phyloP scores from a whole-genome alignment of 192 early-diverging fungal species.

The Umbelopsis sp. region DNA sequence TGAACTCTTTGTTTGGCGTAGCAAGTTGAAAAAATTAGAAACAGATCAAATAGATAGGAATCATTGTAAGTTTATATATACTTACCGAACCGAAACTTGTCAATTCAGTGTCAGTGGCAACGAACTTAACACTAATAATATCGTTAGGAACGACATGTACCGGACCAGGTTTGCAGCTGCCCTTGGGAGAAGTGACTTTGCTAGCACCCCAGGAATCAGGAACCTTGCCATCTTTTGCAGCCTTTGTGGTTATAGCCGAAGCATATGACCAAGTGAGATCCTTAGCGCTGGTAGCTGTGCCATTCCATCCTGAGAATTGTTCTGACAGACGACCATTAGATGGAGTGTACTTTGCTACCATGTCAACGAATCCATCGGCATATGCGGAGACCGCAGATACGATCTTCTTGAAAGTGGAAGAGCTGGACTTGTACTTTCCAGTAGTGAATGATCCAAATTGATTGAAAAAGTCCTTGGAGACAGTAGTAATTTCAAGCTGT shows the following conservation, averaged over 20 bases:
- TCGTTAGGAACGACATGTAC: background rate
- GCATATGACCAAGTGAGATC: constrained; percentile 16
- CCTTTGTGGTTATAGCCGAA: background rate
- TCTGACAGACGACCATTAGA: background rate
- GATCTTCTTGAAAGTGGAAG: constrained; percentile 4
- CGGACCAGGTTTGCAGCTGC: background rate
- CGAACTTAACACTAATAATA: constrained; percentile 3
- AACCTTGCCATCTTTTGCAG: background rate
- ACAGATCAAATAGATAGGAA: background rate
- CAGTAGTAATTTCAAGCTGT: background rate
- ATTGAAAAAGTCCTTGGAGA: background rate
- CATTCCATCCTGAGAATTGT: constrained; percentile 14
- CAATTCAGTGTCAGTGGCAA: background rate
- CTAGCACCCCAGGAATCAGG: constrained; percentile 7
- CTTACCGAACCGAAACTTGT: constrained; percentile 9
- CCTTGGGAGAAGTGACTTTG: background rate
- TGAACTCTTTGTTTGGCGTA: background rate
- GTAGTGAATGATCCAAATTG: background rate
- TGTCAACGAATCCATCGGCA: constrained; percentile 6
- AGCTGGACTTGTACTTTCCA: constrained; percentile 1
- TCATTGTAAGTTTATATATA: background rate
- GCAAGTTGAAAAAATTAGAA: background rate
- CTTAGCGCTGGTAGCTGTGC: constrained; percentile 3
- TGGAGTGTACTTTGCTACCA: background rate
- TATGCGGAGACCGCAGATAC: background rate